A percentile compares a stretch with the other conserved stretches of the same genome.
These are phyloP conservation scores for Aspergillus sp. DNA, from an alignment of 2,329 filamentous ascomycete genomes.

Conservation along the genomic window DNA sequence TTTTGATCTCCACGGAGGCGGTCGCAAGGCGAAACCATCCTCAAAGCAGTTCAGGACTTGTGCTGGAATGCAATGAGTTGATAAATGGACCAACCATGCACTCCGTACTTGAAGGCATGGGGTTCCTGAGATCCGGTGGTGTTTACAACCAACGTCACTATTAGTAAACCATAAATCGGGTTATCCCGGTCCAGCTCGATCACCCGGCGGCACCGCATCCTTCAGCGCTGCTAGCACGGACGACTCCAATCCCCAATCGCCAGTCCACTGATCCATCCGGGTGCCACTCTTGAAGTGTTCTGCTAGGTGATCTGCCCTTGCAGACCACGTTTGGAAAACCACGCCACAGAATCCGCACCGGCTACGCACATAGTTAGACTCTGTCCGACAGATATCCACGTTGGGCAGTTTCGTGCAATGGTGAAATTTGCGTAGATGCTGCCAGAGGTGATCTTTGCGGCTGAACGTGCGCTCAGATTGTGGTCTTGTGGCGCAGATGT, in stretches of 20 bases:
- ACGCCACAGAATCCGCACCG: conserved; percentile 50
- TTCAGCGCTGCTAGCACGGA: conserved; percentile 25
- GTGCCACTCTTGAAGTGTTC: conserved; percentile 50
- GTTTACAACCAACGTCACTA: too few species aligned
- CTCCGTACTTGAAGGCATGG: too few species aligned
- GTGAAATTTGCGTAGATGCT: conserved; percentile 51
- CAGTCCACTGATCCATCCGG: conserved; percentile 50
- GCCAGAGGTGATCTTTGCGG: conserved; percentile 52
- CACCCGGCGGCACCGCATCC: conserved; percentile 28
- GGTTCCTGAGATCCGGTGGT: too few species aligned
- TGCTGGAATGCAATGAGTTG: too few species aligned
- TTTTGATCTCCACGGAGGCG: too few species aligned
- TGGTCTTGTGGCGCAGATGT: conserved; percentile 46
- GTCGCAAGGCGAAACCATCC: too few species aligned
- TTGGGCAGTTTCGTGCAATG: conserved; percentile 45
- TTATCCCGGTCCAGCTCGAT: not conserved
- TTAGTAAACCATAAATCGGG: too few species aligned
- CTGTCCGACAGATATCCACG: conserved; percentile 51
- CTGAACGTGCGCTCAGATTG: conserved; percentile 48
- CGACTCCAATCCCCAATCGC: conserved; percentile 45
- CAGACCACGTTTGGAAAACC: conserved; percentile 45
- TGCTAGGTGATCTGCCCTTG: conserved; percentile 47
- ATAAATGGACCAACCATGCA: too few species aligned
- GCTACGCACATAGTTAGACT: conserved; percentile 45
- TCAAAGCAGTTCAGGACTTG: too few species aligned